Evolutionary conservation across 257 asterid genomes (phyloP), one percentile per base, ranked within the genome.

Genomic region (Euphrasia confusa): DNA sequence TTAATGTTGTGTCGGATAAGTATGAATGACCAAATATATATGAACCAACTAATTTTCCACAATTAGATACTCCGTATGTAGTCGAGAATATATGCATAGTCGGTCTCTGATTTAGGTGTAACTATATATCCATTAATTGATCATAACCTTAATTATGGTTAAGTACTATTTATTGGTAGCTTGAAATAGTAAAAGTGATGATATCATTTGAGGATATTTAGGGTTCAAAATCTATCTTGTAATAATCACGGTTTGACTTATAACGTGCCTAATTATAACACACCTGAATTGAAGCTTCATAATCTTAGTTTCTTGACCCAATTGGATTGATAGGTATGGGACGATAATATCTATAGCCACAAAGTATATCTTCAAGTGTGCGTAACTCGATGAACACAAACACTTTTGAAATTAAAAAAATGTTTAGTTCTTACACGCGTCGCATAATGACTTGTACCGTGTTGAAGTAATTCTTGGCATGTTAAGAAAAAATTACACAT

Each of bases 301-400:
- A 45, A 45, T n/a, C 7, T 12, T 30, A 30, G 5, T 30, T n/a
- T 45, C 17, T n/a, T 45, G 52, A 45, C 52, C 52, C n/a, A 45
- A 45, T n/a, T 11, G 52, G 52, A 45, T 45, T 10, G n/a, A 45
- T 12, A 11, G 55, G 55, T 50, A 50, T 50, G 55, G 55, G 55
- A 5, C 8, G 55, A 50, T 15, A 11, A 15, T 15, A n/a, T n/a
- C 54, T 10, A 14, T 5, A 50, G 27, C 55, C 27, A 35, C 42
- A 37, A 37, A 37, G 12, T 37, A 37, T 37, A 37, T 37, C 11
- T 37, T 37, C 42, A 9, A 8, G 42, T 37, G 9, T 8, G 42
- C 11, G 11, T 37, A 37, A 37, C 42, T 37, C 42, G 12, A 37
- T 9, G 11, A 37, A 37, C 12, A 37, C 42, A 37, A 37, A 8